phyloP scores from a whole-genome alignment of 106 monocot species.

The Posidonia australis region DNA sequence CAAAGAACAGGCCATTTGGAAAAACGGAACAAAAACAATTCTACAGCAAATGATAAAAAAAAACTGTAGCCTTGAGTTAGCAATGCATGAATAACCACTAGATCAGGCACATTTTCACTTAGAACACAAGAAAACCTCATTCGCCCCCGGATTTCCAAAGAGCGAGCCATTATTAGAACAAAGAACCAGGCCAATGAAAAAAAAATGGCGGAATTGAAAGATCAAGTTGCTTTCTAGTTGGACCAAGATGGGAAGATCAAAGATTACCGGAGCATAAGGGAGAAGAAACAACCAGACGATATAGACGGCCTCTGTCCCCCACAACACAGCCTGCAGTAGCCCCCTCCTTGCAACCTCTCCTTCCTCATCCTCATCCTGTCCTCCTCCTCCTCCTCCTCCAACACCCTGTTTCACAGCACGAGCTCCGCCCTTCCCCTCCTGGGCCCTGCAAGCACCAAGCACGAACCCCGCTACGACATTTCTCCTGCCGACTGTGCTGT shows the following conservation, averaged over 20 bases:
- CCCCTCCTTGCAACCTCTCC: background rate
- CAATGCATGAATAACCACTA: no score
- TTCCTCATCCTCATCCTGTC: background rate
- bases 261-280: conserved; percentile 56
- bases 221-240: no score
- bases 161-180: no score
- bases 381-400: conserved; percentile 1
- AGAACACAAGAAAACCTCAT: no score
- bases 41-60: background rate
- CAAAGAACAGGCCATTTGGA: background rate
- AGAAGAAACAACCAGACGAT: conserved; percentile 87
- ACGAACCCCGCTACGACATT: background rate
- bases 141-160: no score
- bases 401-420: background rate
- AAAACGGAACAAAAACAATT: background rate
- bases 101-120: no score
- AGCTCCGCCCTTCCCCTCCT: background rate
- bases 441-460: background rate
- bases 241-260: no score
- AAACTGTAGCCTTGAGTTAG: background rate
- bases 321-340: conserved; percentile 37
- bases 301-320: conserved; percentile 72
- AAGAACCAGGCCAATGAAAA: background rate
- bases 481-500: background rate
- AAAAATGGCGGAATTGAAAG: background rate